phyloP scores from a whole-genome alignment of 208 protist genomes.

The Leishmania mexicana region DNA sequence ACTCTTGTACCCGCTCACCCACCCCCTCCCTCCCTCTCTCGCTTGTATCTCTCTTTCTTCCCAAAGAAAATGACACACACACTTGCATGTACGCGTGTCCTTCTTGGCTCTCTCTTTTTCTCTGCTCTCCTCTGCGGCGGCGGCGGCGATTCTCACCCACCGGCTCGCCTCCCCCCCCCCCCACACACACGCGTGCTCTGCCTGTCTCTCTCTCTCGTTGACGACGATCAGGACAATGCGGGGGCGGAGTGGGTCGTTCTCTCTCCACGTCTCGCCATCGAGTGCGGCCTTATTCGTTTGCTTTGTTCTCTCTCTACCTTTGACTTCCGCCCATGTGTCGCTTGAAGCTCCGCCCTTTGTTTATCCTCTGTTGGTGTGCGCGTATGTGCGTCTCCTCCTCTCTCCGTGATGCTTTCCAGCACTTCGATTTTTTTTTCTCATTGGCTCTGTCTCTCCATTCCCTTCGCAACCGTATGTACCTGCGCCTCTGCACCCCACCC shows the following conservation, averaged over 20 bases:
- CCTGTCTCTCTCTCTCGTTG: background rate
- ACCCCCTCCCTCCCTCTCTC: background rate
- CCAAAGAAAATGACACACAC: background rate
- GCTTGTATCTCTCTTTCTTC: background rate
- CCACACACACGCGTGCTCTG: background rate
- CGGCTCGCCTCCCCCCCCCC: slow-evolving; percentile 3
- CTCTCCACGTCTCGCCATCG: background rate
- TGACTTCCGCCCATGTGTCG: background rate
- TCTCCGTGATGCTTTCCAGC: background rate
- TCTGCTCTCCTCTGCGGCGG: background rate
- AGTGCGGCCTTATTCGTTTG: background rate
- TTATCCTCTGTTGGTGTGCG: background rate
- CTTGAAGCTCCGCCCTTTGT: background rate
- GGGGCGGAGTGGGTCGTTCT: too few species aligned
- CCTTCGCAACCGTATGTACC: background rate
- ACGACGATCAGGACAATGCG: background rate
- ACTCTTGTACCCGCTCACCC: background rate
- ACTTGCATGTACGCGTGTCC: background rate
- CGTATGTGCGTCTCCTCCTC: background rate
- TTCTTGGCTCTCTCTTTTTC: background rate
- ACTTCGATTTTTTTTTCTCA: background rate
- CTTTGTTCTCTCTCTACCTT: background rate
- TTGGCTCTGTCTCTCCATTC: background rate
- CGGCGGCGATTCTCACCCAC: background rate
- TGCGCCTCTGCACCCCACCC: background rate